Evolutionary conservation across 148 eudicot genomes (phyloP).

Genomic region (Nepenthes mirabilis): DNA sequence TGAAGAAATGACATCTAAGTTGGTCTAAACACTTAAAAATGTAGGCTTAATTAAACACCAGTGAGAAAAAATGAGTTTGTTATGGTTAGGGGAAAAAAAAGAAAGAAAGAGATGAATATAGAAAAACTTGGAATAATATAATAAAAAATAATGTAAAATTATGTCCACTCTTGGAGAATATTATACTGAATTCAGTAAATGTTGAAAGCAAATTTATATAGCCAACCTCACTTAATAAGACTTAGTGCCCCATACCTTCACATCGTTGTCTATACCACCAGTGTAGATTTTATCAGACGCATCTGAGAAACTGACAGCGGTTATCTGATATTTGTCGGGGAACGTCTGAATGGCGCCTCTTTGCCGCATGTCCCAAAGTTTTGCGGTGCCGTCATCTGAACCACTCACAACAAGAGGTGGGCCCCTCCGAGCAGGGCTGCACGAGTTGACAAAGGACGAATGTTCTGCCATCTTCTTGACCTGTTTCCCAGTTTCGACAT

Average conservation of each 20-base stretch:
- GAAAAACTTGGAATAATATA: no score
- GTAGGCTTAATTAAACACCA: no score
- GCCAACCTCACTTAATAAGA: no score
- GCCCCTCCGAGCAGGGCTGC: conserved; percentile 86
- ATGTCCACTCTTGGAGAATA: no score
- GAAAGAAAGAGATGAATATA: no score
- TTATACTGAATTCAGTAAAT: no score
- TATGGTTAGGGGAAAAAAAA: no score
- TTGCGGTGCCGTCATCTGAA: conserved; percentile 94
- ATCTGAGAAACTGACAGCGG: conserved; percentile 88
- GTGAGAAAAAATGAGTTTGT: no score
- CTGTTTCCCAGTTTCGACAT: conserved; percentile 88
- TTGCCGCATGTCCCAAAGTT: conserved; percentile 97
- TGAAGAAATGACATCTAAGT: no score
- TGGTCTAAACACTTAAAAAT: no score
- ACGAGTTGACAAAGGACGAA: conserved; percentile 75
- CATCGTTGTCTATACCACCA: conserved; percentile 79
- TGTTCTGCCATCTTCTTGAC: conserved; percentile 91
- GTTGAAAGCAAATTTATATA: no score
- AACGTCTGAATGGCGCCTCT: conserved; percentile 94
- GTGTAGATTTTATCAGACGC: conserved; percentile 91
- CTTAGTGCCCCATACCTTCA: conserved; percentile 62
- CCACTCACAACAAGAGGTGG: conserved; percentile 95
- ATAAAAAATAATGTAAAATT: no score
- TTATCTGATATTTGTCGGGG: conserved; percentile 89